These are phyloP conservation scores for Coemansia sp. DNA, from an alignment of 192 early-diverging fungal species.

Conservation along the genomic window DNA sequence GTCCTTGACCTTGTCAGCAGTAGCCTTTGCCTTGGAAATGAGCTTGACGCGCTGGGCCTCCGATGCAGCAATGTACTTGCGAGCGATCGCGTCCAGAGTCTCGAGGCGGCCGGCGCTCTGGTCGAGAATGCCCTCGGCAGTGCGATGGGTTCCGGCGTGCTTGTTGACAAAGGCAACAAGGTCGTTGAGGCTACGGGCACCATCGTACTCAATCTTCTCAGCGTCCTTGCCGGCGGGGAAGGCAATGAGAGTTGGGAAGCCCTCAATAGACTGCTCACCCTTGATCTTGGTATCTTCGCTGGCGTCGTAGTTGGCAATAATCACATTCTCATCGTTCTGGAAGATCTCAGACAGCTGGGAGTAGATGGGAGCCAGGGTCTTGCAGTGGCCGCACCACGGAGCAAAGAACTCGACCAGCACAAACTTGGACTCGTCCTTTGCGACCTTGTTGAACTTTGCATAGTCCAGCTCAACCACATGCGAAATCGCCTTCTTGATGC, in stretches of 20 bases:
- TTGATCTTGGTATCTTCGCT: slow-evolving; percentile 64
- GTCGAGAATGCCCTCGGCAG: slow-evolving; percentile 69
- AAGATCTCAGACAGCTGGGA: slow-evolving; percentile 84
- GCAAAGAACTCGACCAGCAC: slow-evolving; percentile 93
- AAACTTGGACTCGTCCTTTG: slow-evolving; percentile 68
- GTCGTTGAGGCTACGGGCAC: slow-evolving; percentile 65
- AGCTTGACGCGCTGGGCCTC: slow-evolving; percentile 51
- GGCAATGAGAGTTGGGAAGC: slow-evolving; percentile 90
- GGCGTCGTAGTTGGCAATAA: slow-evolving; percentile 91
- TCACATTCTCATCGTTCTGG: slow-evolving; percentile 72
- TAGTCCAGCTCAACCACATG: slow-evolving; percentile 70
- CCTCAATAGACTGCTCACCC: slow-evolving; percentile 63
- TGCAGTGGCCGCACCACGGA: slow-evolving; percentile 90
- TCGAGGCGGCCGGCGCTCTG: slow-evolving; percentile 51
- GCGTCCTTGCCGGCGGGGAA: slow-evolving; percentile 69
- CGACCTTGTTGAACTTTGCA: slow-evolving; percentile 74
- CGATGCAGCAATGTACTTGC: slow-evolving; percentile 65
- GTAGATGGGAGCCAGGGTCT: slow-evolving; percentile 79
- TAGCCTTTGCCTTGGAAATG: slow-evolving; percentile 45
- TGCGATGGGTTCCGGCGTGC: slow-evolving; percentile 73
- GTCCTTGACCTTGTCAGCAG: slow-evolving; percentile 53
- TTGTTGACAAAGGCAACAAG: slow-evolving; percentile 86
- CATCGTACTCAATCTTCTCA: slow-evolving; percentile 69
- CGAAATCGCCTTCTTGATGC: slow-evolving; percentile 70
- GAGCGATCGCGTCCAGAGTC: slow-evolving; percentile 35